These are phyloP conservation scores for Zea luxurians DNA, from an alignment of 176 grass and related monocot species.

Conservation along the genomic window DNA sequence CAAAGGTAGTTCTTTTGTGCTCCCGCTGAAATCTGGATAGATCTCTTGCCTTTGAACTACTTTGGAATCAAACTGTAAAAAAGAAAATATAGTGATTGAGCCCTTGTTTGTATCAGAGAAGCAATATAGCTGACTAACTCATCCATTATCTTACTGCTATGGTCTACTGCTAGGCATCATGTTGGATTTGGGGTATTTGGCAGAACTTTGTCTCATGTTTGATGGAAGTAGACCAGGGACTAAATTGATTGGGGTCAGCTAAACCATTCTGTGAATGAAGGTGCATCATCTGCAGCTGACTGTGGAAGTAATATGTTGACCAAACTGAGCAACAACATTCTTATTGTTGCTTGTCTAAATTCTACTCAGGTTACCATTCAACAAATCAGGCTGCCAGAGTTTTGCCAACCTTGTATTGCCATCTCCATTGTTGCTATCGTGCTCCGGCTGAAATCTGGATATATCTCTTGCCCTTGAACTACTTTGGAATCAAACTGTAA, in stretches of 20 bases:
- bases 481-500: constrained; percentile 12
- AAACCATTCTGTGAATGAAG: neutral
- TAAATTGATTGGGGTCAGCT: neutral
- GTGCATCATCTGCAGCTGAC: constrained; percentile 20
- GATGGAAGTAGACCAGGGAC: neutral
- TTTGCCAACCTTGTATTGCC: neutral
- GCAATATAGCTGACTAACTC: neutral
- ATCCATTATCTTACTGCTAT: neutral
- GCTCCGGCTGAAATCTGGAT: constrained; percentile 17
- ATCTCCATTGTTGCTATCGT: constrained; percentile 6
- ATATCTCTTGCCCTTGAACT: neutral
- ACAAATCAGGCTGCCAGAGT: neutral
- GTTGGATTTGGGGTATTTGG: constrained; percentile 16
- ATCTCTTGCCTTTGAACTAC: neutral
- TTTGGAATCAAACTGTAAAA: constrained; percentile 13
- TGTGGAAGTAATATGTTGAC: neutral
- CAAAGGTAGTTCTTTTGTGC: constrained; percentile 33
- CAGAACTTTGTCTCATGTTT: neutral
- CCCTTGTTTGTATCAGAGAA: constrained; percentile 20
- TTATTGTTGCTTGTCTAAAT: neutral
- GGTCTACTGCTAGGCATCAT: neutral
- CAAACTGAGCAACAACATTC: neutral
- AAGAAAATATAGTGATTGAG: neutral
- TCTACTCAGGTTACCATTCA: constrained; percentile 21
- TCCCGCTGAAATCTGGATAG: constrained; percentile 19